phyloP scores from a whole-genome alignment of 176 grass and related monocot species.

The Zizania latifolia region DNA sequence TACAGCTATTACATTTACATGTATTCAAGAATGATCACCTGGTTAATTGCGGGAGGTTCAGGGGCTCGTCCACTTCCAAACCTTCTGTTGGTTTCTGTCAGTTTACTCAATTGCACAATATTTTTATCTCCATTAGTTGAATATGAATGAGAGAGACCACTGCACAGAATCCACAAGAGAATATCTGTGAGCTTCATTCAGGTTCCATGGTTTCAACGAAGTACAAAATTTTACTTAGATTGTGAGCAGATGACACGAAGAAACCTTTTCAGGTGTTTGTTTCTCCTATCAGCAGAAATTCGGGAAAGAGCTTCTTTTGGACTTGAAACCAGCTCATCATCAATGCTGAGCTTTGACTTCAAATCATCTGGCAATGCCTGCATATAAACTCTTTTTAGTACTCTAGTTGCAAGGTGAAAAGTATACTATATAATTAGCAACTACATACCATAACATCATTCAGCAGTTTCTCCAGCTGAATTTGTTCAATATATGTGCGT shows the following conservation, averaged over 20 bases:
- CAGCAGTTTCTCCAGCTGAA: conserved; percentile 94
- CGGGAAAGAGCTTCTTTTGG: conserved; percentile 89
- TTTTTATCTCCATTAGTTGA: conserved; percentile 79
- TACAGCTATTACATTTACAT: conserved; percentile 1
- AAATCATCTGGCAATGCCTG: conserved; percentile 97
- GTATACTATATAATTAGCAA: neutral
- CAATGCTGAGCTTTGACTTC: conserved; percentile 89
- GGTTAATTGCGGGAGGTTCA: conserved; percentile 60
- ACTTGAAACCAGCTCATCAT: conserved; percentile 81
- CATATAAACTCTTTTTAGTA: conserved; percentile 25
- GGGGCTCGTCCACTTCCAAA: conserved; percentile 45
- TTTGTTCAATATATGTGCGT: conserved; percentile 96
- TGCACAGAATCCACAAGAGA: conserved; percentile 35
- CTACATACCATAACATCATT: conserved; percentile 92
- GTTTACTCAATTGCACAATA: conserved; percentile 78
- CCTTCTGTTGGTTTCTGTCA: conserved; percentile 68
- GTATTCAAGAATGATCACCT: conserved; percentile 37
- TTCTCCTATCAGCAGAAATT: conserved; percentile 77
- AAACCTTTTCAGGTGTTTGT: conserved; percentile 75
- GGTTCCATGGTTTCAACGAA: conserved; percentile 15
- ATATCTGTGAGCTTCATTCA: conserved; percentile 21
- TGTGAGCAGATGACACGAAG: conserved; percentile 18
- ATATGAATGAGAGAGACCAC: conserved; percentile 90
- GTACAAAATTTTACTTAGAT: conserved; percentile 1
- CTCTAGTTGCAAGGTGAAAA: neutral